Percentiles rank a stretch among this genome's conserved stretches.
phyloP scores from a whole-genome alignment of 805 yeast species.

The Candida palmyrensis region DNA sequence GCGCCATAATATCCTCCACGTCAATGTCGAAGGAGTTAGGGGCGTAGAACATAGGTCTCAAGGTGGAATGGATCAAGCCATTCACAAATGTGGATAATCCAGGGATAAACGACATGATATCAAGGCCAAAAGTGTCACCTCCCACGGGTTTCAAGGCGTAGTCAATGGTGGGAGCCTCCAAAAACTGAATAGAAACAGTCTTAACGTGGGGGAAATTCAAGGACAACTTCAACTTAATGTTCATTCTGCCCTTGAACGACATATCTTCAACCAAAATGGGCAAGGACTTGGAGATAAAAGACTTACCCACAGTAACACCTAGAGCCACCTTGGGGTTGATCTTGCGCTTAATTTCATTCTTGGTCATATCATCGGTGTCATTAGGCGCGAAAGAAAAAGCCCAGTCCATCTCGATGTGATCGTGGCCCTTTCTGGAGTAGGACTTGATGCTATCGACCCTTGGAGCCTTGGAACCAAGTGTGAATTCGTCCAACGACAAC shows the following conservation, averaged over 20 bases:
- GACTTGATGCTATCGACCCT: conserved; percentile 67
- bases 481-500: conserved; percentile 67
- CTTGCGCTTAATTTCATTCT: conserved; percentile 62
- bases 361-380: conserved; percentile 81
- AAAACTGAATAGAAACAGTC: conserved; percentile 61
- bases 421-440: conserved; percentile 62
- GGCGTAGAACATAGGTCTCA: conserved; percentile 75
- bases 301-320: conserved; percentile 78
- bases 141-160: conserved; percentile 82
- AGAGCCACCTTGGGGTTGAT: conserved; percentile 77
- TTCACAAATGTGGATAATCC: conserved; percentile 73
- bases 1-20: conserved; percentile 66
- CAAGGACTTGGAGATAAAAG: conserved; percentile 66
- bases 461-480: conserved; percentile 79
- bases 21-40: conserved; percentile 76
- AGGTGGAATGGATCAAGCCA: conserved; percentile 59
- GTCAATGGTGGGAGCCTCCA: conserved; percentile 76
- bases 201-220: conserved; percentile 75
- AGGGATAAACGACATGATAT: conserved; percentile 79
- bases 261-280: conserved; percentile 81
- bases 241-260: conserved; percentile 68
- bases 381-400: conserved; percentile 75
- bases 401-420: conserved; percentile 80
- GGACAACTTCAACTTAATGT: conserved; percentile 55
- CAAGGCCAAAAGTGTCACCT: conserved; percentile 83